Evolutionary conservation across 2,329 filamentous ascomycete genomes (phyloP).

Genomic region (Scedosporium boydii): DNA sequence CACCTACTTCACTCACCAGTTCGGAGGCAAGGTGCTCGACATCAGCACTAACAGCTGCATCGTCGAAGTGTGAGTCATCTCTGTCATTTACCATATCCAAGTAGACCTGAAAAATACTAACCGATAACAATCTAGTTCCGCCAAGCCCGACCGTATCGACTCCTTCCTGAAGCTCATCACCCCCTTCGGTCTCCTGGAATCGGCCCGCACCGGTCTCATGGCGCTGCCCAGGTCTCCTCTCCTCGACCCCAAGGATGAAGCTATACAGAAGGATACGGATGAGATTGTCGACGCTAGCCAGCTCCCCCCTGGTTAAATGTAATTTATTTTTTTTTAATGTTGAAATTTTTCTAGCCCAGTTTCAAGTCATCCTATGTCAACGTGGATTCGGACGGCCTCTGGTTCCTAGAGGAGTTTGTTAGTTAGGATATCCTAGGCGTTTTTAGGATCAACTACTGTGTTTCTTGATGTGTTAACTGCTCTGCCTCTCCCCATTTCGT

Average conservation of each 20-base stretch:
- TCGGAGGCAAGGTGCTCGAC: conserved; percentile 93
- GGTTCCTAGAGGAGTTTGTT: conserved; percentile 13
- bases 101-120: conserved; percentile 13
- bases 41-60: conserved; percentile 99
- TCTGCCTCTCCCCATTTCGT: not conserved
- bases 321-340: conserved; percentile 1
- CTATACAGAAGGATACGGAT: conserved; percentile 72
- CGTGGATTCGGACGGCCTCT: not conserved
- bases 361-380: conserved; percentile 6
- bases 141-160: conserved; percentile 88
- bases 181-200: conserved; percentile 94
- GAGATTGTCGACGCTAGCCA: conserved; percentile 93
- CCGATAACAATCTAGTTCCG: conserved; percentile 47
- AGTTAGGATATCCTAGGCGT: conserved; percentile 2
- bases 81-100: not conserved
- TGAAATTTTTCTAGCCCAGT: conserved; percentile 16
- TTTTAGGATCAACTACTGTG: conserved; percentile 1
- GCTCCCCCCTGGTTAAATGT: conserved; percentile 72
- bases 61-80: conserved; percentile 72
- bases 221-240: conserved; percentile 89
- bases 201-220: conserved; percentile 92
- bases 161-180: conserved; percentile 93
- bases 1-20: conserved; percentile 94
- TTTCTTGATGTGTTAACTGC: not conserved
- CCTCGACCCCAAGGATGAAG: conserved; percentile 60